Conservation (phyloP, 805 yeast species). For the Ogataea nitratoaversa region DNA sequence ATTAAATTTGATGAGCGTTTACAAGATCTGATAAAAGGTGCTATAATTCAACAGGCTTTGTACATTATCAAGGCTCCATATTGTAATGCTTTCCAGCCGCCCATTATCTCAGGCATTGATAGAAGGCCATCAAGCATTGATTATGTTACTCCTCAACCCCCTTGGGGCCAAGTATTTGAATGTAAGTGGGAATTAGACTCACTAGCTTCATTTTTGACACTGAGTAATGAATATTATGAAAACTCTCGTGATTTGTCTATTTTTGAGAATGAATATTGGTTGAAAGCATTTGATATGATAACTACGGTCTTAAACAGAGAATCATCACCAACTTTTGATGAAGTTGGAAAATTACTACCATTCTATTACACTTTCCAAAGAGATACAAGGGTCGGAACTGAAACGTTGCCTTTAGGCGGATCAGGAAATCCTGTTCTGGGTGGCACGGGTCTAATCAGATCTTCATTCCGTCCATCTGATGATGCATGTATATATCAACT, state of each 20-base stretch:
- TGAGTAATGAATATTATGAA: constrained; percentile 66
- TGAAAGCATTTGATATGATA: constrained; percentile 49
- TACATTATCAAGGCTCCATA: constrained; percentile 64
- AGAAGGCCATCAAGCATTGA: constrained; percentile 55
- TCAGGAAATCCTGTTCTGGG: constrained; percentile 78
- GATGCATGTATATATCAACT: constrained; percentile 79
- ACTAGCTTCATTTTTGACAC: constrained; percentile 72
- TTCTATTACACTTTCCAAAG: constrained; percentile 68
- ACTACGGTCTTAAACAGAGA: constrained; percentile 55
- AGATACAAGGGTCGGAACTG: constrained; percentile 70
- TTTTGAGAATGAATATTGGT: constrained; percentile 50
- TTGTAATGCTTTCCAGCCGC: constrained; percentile 92
- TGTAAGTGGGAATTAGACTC: constrained; percentile 90
- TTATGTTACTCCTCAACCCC: constrained; percentile 62
- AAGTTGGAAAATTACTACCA: constrained; percentile 42
- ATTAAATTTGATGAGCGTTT: constrained; percentile 47
- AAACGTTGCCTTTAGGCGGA: constrained; percentile 75
- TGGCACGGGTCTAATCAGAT: constrained; percentile 67
- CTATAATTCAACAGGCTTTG: constrained; percentile 73
- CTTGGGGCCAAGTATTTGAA: constrained; percentile 73
- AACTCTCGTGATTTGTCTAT: constrained; percentile 46
- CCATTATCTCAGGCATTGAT: constrained; percentile 45
- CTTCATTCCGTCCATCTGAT: constrained; percentile 86
- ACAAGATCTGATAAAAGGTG: constrained; percentile 60
- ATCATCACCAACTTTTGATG: constrained; percentile 55